These are phyloP conservation scores for Hirschfeldia incana DNA, from an alignment of 345 rosid genomes.

Conservation along the genomic window DNA sequence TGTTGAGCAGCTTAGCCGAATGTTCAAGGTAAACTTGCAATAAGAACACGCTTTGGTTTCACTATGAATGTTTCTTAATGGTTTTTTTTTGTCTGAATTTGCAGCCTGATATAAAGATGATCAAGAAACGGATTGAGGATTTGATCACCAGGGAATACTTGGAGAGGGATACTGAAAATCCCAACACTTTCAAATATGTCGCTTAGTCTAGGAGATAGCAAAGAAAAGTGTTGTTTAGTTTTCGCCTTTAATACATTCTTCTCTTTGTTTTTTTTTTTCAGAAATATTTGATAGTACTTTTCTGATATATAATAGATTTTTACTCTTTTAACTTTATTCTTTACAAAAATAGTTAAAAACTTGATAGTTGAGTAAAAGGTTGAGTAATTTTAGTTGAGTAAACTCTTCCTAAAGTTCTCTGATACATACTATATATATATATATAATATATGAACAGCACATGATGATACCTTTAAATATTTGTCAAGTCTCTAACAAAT, in stretches of 20 bases:
- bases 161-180: conserved; percentile 72
- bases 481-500: conserved; percentile 8
- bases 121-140: conserved; percentile 88
- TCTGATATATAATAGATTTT: neutral
- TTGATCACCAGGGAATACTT: conserved; percentile 71
- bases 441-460: conserved; percentile 2
- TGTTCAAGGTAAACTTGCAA: conserved; percentile 60
- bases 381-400: neutral
- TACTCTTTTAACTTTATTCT: neutral
- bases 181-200: conserved; percentile 59
- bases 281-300: neutral
- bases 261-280: neutral
- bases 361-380: neutral
- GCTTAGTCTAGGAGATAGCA: conserved; percentile 39
- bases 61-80: neutral
- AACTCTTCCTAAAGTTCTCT: conserved; percentile 8
- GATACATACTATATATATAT: neutral
- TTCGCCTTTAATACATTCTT: neutral
- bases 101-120: conserved; percentile 76
- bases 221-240: neutral
- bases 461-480: conserved; percentile 4
- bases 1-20: conserved; percentile 79
- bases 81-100: neutral
- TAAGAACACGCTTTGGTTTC: neutral
- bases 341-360: neutral